A percentile compares a stretch with the other conserved stretches of the same genome.
phyloP scores from a whole-genome alignment of 495 filamentous ascomycete genomes.

The Penicillium lagena region DNA sequence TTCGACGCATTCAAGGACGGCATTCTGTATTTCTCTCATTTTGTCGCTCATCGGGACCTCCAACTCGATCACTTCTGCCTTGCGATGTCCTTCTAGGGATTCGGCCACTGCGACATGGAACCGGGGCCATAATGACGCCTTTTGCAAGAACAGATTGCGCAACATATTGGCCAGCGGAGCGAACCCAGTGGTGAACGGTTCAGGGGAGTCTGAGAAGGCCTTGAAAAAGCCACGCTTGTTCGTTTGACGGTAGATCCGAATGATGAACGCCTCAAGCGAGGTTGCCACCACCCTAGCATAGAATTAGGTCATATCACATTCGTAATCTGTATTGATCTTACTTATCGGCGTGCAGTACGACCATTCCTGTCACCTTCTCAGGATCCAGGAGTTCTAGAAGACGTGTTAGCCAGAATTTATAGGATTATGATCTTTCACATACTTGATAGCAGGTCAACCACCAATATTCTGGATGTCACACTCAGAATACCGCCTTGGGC shows the following conservation, averaged over 20 bases:
- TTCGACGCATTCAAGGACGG: conserved; percentile 94
- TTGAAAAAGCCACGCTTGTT: conserved; percentile 93
- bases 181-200: conserved; percentile 87
- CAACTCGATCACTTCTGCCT: conserved; percentile 93
- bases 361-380: conserved; percentile 78
- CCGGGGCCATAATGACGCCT: conserved; percentile 86
- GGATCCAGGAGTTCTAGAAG: conserved; percentile 60
- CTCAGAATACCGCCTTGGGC: conserved; percentile 84
- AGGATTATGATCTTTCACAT: conserved; percentile 8
- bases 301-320: not conserved
- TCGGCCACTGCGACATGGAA: conserved; percentile 87
- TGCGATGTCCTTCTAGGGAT: conserved; percentile 82
- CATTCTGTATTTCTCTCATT: conserved; percentile 90
- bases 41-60: conserved; percentile 94
- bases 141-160: conserved; percentile 85
- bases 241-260: conserved; percentile 86
- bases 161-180: conserved; percentile 86
- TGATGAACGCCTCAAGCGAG: conserved; percentile 88
- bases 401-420: conserved; percentile 10
- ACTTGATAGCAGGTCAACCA: conserved; percentile 84
- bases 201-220: conserved; percentile 91
- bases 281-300: conserved; percentile 65
- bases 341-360: conserved; percentile 85
- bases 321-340: conserved; percentile 12
- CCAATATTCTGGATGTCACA: conserved; percentile 90